Base-by-base conservation (phyloP, 2,329 filamentous ascomycete genomes). In the Elsinoe arachidis region DNA sequence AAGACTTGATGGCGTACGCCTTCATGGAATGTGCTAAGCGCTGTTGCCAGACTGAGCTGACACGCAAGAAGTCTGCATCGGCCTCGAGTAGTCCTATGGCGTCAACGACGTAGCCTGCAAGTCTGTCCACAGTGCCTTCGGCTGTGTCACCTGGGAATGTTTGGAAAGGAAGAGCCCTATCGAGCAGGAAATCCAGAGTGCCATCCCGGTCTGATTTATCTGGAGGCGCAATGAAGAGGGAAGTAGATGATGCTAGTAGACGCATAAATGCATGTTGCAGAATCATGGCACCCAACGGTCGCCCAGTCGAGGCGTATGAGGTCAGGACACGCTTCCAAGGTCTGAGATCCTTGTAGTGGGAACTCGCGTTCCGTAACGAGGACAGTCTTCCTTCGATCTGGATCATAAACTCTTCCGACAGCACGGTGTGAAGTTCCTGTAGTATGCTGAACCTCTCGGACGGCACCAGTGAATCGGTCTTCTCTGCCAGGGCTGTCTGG, bases 361-460 rank as follows among this genome's bases (percentile, higher is more conserved):
- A 80, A 62, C 83, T 84, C 2, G 86, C 81, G 71, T 95, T 95
- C 57, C 92, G 86, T 62, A 97, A 87, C 7, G 88, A 90, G 7
- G 92, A 96, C 58, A 96, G 86, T 7, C 90, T 88, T 0, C 89
- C 90, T 73, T 97, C 93, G 37, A 97, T 82, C 1, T 88, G 85
- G 11, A 95, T 82, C 62, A 96, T 79, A 68, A 95, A 96, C 5
- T 83, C 78, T 66, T 96, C 91, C 0, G 90, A 92, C 11, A 99
- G 76, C 15, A 96, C 79, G 33, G 79, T 77, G 55, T 84, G 84
- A 34, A 96, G 73, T 49, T 83, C 80, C 60, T 87, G 81, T 14
- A 96, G 81, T 47, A 97, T 73, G 2, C 80, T 78, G 26, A 95
- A 73, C 55, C 90, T 83, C 63, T 93, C 87, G 2, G 82, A 80